Evolutionary conservation across 2,329 filamentous ascomycete species (phyloP).

Genomic region (Orbilia ellipsospora): DNA sequence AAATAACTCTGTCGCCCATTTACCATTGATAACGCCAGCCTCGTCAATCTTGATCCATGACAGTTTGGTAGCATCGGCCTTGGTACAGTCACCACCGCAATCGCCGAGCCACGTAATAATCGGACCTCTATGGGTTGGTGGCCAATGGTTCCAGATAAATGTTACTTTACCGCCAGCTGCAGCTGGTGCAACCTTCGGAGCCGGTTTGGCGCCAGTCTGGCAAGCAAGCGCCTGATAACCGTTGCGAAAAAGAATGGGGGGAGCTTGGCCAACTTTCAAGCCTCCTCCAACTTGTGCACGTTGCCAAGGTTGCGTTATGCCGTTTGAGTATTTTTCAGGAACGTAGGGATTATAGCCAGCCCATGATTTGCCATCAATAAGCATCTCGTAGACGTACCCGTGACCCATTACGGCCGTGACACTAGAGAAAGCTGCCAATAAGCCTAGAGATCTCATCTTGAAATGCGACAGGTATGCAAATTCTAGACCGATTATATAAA

Average conservation of each 20-base stretch:
- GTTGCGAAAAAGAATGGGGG: conserved; percentile 2
- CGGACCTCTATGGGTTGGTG: conserved; percentile 66
- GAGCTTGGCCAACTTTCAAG: neutral
- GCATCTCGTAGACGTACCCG: neutral
- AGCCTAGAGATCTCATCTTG: too few species aligned
- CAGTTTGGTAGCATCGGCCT: conserved; percentile 63
- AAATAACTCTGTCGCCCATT: conserved; percentile 64
- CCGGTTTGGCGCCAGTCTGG: conserved; percentile 64
- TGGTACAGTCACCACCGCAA: conserved; percentile 63
- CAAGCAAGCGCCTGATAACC: conserved; percentile 63
- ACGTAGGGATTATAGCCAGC: conserved; percentile 3
- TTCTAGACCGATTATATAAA: too few species aligned
- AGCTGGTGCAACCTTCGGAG: conserved; percentile 63
- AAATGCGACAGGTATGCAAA: too few species aligned
- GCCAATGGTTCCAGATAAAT: conserved; percentile 67
- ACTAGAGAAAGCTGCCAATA: too few species aligned
- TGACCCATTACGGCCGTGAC: neutral
- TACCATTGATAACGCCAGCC: conserved; percentile 61
- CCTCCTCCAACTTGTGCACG: neutral
- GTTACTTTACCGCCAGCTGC: conserved; percentile 65
- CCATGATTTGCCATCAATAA: conserved; percentile 9
- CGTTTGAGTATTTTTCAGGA: neutral
- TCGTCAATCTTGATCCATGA: conserved; percentile 61
- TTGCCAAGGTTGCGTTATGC: conserved; percentile 3
- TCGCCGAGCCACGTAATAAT: conserved; percentile 66